Evolutionary conservation across 1,284 basidiomycete species (phyloP).

Genomic region (Austroboletus novae-zelandiae): DNA sequence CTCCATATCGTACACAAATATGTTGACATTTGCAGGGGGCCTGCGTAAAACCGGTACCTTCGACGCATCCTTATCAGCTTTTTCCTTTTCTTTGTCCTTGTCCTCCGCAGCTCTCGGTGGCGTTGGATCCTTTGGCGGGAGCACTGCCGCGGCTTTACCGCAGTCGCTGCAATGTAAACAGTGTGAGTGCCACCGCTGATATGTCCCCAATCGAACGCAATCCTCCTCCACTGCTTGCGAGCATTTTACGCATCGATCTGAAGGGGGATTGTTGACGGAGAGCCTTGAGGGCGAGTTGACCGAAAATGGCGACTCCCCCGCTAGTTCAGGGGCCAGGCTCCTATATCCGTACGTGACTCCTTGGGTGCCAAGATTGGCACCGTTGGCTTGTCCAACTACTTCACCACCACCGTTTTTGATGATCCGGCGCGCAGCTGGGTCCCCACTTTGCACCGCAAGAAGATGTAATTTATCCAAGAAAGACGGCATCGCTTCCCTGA

Average conservation of each 20-base stretch:
- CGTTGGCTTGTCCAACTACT: constrained; percentile 41
- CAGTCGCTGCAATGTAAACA: constrained; percentile 86
- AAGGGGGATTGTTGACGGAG: constrained; percentile 64
- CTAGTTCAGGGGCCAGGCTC: constrained; percentile 84
- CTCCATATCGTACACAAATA: constrained; percentile 73
- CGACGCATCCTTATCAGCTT: constrained; percentile 42
- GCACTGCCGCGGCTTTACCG: constrained; percentile 72
- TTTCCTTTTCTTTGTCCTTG: constrained; percentile 42
- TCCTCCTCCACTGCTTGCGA: constrained; percentile 94
- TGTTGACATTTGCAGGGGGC: constrained; percentile 73
- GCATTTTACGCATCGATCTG: constrained; percentile 91
- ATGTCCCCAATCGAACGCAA: constrained; percentile 90
- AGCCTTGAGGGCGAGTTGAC: constrained; percentile 43
- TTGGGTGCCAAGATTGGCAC: constrained; percentile 68
- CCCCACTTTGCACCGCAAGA: constrained; percentile 84
- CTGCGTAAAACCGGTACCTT: constrained; percentile 65
- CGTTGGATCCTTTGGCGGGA: constrained; percentile 50
- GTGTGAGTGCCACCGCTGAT: constrained; percentile 93
- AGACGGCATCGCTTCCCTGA: constrained; percentile 79
- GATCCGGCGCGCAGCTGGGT: constrained; percentile 70
- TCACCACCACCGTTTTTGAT: constrained; percentile 70
- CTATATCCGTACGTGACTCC: constrained; percentile 86
- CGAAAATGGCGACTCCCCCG: constrained; percentile 81
- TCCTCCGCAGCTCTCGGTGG: constrained; percentile 40
- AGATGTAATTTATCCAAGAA: constrained; percentile 93